These are phyloP conservation scores for Ophiostoma sp. DNA, from an alignment of 2,329 filamentous ascomycete genomes.

Conservation along the genomic window DNA sequence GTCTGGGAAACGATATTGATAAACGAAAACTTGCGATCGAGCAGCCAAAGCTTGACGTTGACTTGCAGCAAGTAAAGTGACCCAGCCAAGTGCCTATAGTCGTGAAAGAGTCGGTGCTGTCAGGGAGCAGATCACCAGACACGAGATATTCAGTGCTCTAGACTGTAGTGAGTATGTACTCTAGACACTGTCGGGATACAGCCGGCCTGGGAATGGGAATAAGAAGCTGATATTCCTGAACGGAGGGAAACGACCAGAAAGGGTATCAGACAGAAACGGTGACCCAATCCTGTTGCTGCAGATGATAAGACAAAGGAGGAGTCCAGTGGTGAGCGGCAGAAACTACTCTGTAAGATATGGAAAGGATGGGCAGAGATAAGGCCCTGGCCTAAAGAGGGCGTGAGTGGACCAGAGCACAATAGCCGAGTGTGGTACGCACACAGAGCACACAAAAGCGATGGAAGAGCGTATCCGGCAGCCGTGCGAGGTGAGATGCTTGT, in stretches of 20 bases:
- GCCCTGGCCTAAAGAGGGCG: constrained; percentile 16
- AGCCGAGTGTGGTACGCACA: not conserved
- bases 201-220: not conserved
- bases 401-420: constrained; percentile 20
- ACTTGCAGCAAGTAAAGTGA: not conserved
- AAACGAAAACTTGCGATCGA: not conserved
- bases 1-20: constrained; percentile 13
- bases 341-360: not conserved
- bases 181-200: not conserved
- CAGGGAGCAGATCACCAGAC: constrained; percentile 1
- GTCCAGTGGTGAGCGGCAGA: not conserved
- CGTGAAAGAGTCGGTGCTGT: not conserved
- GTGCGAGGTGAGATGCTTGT: constrained; percentile 18
- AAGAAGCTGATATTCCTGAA: not conserved
- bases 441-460: not conserved
- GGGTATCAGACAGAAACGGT: constrained; percentile 4
- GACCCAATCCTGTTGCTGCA: constrained; percentile 19
- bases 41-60: not conserved
- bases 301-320: constrained; percentile 22
- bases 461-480: constrained; percentile 8
- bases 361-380: constrained; percentile 22
- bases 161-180: not conserved
- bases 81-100: not conserved
- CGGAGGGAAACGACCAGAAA: not conserved
- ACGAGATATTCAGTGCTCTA: not conserved